These are phyloP conservation scores for Neoboletus brunneissimus DNA, from an alignment of 768 basidiomycete genomes.

Conservation along the genomic window DNA sequence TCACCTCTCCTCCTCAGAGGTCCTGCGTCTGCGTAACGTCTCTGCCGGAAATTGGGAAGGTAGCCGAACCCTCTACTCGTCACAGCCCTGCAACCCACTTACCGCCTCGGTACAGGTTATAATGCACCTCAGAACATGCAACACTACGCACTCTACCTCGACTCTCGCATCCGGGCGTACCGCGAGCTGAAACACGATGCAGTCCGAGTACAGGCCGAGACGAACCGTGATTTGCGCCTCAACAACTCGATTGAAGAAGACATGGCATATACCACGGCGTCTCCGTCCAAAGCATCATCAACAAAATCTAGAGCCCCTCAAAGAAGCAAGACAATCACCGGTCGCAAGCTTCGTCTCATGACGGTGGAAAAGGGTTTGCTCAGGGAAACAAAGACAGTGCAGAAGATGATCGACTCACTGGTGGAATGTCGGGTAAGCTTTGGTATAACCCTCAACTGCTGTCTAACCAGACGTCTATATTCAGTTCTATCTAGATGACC, in stretches of 20 bases:
- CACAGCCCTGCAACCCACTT: background rate
- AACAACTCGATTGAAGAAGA: constrained; percentile 65
- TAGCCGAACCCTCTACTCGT: constrained; percentile 31
- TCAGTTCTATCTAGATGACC: constrained; percentile 91
- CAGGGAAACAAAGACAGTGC: constrained; percentile 88
- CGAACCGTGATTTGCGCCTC: constrained; percentile 79
- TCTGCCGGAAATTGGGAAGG: constrained; percentile 87
- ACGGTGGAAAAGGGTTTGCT: constrained; percentile 95
- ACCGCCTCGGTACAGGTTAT: constrained; percentile 56
- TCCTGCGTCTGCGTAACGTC: constrained; percentile 80
- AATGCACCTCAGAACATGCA: constrained; percentile 81
- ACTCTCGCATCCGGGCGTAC: constrained; percentile 84
- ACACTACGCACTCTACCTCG: constrained; percentile 85
- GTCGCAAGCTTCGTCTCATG: constrained; percentile 84
- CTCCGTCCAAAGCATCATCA: constrained; percentile 31
- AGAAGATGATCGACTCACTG: constrained; percentile 83
- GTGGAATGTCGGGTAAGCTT: constrained; percentile 80
- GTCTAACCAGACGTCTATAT: background rate
- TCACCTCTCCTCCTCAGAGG: constrained; percentile 77
- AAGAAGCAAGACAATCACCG: constrained; percentile 75
- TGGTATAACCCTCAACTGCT: background rate
- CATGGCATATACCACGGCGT: constrained; percentile 30
- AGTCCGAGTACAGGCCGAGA: constrained; percentile 89
- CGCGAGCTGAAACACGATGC: constrained; percentile 92
- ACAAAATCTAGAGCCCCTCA: constrained; percentile 37